Percentiles rank a stretch among this genome's conserved stretches.
These are phyloP conservation scores for Fusarium caatingaense DNA, from an alignment of 2,329 filamentous ascomycete species.

Conservation along the genomic window DNA sequence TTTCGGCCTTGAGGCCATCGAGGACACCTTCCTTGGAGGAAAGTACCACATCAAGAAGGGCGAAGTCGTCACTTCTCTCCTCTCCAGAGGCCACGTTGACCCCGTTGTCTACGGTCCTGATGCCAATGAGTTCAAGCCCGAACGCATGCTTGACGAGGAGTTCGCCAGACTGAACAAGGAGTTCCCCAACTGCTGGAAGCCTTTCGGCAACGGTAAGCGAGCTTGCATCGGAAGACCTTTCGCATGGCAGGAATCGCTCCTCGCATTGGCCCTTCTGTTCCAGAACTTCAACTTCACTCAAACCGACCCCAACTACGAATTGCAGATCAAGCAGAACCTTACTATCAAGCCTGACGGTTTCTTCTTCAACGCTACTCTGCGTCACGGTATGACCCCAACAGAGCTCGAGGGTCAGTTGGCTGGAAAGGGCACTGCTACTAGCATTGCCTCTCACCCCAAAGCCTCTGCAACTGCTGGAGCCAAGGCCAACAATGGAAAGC, in stretches of 20 bases:
- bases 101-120: constrained; percentile 73
- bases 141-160: constrained; percentile 76
- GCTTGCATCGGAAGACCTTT: constrained; percentile 80
- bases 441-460: constrained; percentile 15
- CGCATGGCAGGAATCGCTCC: constrained; percentile 77
- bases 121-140: constrained; percentile 73
- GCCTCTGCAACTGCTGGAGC: constrained; percentile 1
- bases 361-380: constrained; percentile 67
- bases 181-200: constrained; percentile 74
- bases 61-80: constrained; percentile 61
- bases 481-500: constrained; percentile 48
- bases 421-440: constrained; percentile 19
- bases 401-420: constrained; percentile 60
- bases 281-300: constrained; percentile 77
- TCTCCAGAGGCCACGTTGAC: constrained; percentile 70
- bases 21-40: constrained; percentile 67
- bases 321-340: constrained; percentile 66
- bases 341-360: constrained; percentile 74
- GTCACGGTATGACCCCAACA: constrained; percentile 59
- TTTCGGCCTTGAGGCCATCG: constrained; percentile 65
- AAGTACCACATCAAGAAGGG: constrained; percentile 69
- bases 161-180: constrained; percentile 72
- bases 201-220: constrained; percentile 78
- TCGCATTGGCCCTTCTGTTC: constrained; percentile 71
- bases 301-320: constrained; percentile 67